Conservation (phyloP, 192 early-diverging fungal genomes). For the Haplosporangium gracile region DNA sequence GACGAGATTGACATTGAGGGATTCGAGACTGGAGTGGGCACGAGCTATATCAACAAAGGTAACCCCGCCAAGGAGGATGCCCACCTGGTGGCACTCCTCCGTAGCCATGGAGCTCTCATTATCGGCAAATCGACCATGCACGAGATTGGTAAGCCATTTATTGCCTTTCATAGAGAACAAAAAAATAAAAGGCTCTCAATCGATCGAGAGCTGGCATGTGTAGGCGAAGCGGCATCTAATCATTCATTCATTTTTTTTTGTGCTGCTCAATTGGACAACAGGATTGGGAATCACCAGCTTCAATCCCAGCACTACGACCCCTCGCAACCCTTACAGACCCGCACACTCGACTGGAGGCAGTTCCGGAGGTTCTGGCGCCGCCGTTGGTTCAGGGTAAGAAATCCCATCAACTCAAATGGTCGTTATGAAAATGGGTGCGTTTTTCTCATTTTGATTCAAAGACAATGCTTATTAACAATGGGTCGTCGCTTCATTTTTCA, state of each 20-base stretch:
- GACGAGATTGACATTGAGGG: conserved; percentile 75
- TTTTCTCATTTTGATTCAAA: no score
- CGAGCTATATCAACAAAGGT: conserved; percentile 67
- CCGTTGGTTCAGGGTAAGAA: conserved; percentile 69
- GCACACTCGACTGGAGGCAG: conserved; percentile 77
- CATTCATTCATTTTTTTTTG: neutral
- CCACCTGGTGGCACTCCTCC: conserved; percentile 61
- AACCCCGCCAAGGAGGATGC: conserved; percentile 65
- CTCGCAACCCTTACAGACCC: conserved; percentile 73
- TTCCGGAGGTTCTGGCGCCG: conserved; percentile 73
- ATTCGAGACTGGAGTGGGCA: conserved; percentile 68
- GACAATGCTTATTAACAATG: no score
- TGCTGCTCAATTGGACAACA: neutral
- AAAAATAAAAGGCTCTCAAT: neutral
- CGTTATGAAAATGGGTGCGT: no score
- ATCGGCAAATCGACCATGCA: conserved; percentile 81
- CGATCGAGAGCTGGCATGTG: neutral
- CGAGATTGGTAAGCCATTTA: conserved; percentile 72
- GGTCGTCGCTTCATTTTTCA: neutral
- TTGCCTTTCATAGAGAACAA: neutral
- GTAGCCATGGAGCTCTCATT: conserved; percentile 72
- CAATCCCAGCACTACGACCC: conserved; percentile 71
- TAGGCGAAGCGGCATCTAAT: neutral
- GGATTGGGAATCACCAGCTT: conserved; percentile 69
- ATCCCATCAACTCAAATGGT: no score